A percentile compares a stretch with the other conserved stretches of the same genome.
Evolutionary conservation across 2,329 filamentous ascomycete species (phyloP).

Genomic region (Fusarium sulawesiense): DNA sequence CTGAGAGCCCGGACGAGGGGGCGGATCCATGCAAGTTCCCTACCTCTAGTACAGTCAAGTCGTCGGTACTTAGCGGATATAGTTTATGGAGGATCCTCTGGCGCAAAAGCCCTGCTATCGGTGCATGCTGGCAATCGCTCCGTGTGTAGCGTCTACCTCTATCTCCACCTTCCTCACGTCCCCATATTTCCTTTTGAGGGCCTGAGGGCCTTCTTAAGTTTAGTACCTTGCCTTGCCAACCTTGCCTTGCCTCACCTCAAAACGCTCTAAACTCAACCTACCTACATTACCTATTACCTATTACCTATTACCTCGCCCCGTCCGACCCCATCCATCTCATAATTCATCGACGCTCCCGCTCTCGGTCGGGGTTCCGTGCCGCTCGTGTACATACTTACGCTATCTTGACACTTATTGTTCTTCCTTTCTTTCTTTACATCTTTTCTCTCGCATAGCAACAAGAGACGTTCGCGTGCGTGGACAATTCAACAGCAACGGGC

Average conservation of each 20-base stretch:
- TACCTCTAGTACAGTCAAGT: constrained; percentile 2
- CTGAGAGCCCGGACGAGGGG: constrained; percentile 18
- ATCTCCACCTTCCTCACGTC: constrained; percentile 19
- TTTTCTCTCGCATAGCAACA: constrained; percentile 9
- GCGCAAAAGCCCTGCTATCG: constrained; percentile 19
- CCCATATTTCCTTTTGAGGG: constrained; percentile 27
- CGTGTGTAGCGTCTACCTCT: constrained; percentile 30
- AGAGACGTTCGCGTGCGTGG: constrained; percentile 23
- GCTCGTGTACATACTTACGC: constrained; percentile 36
- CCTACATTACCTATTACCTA: constrained; percentile 9
- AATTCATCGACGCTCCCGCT: constrained; percentile 39
- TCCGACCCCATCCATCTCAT: constrained; percentile 41
- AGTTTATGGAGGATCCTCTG: constrained; percentile 4
- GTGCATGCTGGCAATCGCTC: constrained; percentile 15
- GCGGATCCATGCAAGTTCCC: constrained; percentile 1
- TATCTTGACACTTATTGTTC: constrained; percentile 26
- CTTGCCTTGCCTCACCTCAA: constrained; percentile 37
- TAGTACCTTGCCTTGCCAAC: constrained; percentile 27
- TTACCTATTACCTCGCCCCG: constrained; percentile 36
- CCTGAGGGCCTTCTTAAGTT: constrained; percentile 35
- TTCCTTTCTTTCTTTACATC: constrained; percentile 22
- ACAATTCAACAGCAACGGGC: constrained; percentile 9
- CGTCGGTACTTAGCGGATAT: constrained; percentile 21
- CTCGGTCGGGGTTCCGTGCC: constrained; percentile 41
- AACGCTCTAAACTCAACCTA: constrained; percentile 41